A percentile compares a stretch with the other conserved stretches of the same genome.
These are phyloP conservation scores for Amanita rubescens DNA, from an alignment of 768 basidiomycete species.

Conservation along the genomic window DNA sequence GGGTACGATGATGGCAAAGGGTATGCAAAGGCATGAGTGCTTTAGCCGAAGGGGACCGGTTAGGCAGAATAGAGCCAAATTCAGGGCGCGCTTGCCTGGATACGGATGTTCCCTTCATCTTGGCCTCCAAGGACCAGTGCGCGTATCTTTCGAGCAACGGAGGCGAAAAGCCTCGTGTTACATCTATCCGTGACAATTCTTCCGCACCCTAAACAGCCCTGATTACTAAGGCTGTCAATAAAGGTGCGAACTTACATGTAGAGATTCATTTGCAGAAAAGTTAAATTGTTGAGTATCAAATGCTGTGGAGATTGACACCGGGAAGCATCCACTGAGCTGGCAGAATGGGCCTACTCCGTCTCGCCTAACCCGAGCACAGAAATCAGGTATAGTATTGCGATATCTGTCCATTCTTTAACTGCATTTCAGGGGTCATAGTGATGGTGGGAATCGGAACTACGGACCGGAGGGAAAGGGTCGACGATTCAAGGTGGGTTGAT, in stretches of 20 bases:
- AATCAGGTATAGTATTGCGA: slow-evolving; percentile 33
- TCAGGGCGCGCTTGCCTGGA: slow-evolving; percentile 28
- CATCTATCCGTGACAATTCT: slow-evolving; percentile 39
- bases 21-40: slow-evolving; percentile 43
- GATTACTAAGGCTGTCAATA: slow-evolving; percentile 1
- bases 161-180: slow-evolving; percentile 53
- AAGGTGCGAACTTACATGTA: slow-evolving; percentile 14
- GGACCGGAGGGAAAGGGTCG: slow-evolving; percentile 55
- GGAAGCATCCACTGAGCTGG: slow-evolving; percentile 49
- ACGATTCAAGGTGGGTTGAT: slow-evolving; percentile 50
- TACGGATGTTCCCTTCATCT: slow-evolving; percentile 13
- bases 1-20: slow-evolving; percentile 60
- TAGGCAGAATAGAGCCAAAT: not conserved
- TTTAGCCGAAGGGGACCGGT: slow-evolving; percentile 17
- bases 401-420: slow-evolving; percentile 21
- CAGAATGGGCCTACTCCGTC: slow-evolving; percentile 46
- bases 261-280: slow-evolving; percentile 29
- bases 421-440: slow-evolving; percentile 3
- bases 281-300: slow-evolving; percentile 19
- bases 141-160: slow-evolving; percentile 29
- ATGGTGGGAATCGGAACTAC: slow-evolving; percentile 4
- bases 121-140: slow-evolving; percentile 24
- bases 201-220: slow-evolving; percentile 1
- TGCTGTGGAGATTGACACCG: slow-evolving; percentile 25
- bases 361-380: slow-evolving; percentile 45